These are phyloP conservation scores for Avena eriantha DNA, from an alignment of 176 grass and related monocot genomes.

Conservation along the genomic window DNA sequence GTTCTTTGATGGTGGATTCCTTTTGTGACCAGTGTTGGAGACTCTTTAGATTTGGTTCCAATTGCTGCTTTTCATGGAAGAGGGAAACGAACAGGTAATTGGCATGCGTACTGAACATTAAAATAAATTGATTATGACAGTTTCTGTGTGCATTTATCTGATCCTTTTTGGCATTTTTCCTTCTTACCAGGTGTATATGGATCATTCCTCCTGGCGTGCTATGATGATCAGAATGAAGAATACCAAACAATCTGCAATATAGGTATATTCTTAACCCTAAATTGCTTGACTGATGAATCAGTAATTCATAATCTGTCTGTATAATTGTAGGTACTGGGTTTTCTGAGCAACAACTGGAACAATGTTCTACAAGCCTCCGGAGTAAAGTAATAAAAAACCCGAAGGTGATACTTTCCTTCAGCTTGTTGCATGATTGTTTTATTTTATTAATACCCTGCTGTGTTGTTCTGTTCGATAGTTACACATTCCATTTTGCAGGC, in stretches of 20 bases:
- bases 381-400: slow-evolving; percentile 93
- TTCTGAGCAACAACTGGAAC: slow-evolving; percentile 96
- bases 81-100: slow-evolving; percentile 88
- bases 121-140: slow-evolving; percentile 23
- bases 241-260: slow-evolving; percentile 99
- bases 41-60: slow-evolving; percentile 92
- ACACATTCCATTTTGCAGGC: slow-evolving; percentile 57
- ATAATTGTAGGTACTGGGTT: slow-evolving; percentile 84
- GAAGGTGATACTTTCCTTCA: slow-evolving; percentile 66
- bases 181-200: slow-evolving; percentile 87
- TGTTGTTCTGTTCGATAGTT: background rate
- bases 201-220: slow-evolving; percentile 94
- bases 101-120: slow-evolving; percentile 20
- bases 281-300: background rate
- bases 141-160: slow-evolving; percentile 23
- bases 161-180: slow-evolving; percentile 32
- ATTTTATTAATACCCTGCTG: slow-evolving; percentile 26
- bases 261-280: slow-evolving; percentile 51
- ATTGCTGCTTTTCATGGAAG: slow-evolving; percentile 91
- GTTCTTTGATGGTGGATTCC: slow-evolving; percentile 21
- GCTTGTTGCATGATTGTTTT: slow-evolving; percentile 14
- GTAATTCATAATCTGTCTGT: slow-evolving; percentile 31
- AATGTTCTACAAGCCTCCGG: slow-evolving; percentile 79
- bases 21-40: slow-evolving; percentile 74
- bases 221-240: slow-evolving; percentile 95